phyloP scores from a whole-genome alignment of 805 yeast species.

The Candida nemodendra region DNA sequence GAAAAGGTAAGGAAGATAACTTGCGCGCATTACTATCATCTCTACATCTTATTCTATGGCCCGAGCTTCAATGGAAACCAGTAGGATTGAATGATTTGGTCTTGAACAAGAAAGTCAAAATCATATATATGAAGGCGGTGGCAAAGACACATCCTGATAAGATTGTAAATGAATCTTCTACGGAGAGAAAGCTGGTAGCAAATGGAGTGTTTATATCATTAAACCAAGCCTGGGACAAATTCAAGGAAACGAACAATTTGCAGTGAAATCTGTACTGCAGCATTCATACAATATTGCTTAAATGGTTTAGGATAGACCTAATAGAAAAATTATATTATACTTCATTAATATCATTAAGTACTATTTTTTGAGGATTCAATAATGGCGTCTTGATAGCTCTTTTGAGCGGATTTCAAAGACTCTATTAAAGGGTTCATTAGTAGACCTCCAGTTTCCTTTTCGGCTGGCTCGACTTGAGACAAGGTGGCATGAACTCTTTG shows the following conservation, averaged over 20 bases:
- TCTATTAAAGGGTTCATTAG: conserved; percentile 43
- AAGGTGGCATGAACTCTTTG: conserved; percentile 40
- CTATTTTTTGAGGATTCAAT: conserved; percentile 19
- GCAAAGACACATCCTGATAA: conserved; percentile 85
- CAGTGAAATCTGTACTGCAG: too few relatives aligned
- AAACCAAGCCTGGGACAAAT: conserved; percentile 88
- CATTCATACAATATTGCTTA: too few relatives aligned
- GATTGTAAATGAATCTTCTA: conserved; percentile 51
- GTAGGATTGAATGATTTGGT: conserved; percentile 75
- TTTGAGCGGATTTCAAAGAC: conserved; percentile 47
- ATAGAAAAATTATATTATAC: too few relatives aligned
- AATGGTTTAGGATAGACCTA: too few relatives aligned
- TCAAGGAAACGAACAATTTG: conserved; percentile 54
- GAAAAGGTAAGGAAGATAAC: conserved; percentile 73
- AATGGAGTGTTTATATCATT: conserved; percentile 81
- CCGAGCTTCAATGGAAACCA: conserved; percentile 62
- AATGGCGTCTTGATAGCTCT: conserved; percentile 43
- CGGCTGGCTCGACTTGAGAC: conserved; percentile 14
- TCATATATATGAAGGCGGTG: conserved; percentile 78
- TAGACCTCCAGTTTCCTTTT: conserved; percentile 15
- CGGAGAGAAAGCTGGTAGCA: conserved; percentile 79
- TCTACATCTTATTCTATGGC: conserved; percentile 66
- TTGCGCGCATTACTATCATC: conserved; percentile 73
- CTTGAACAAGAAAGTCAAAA: conserved; percentile 84
- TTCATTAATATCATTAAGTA: neutral